Evolutionary conservation across 805 yeast species (phyloP).

Genomic region (Ogataea saltuana): DNA sequence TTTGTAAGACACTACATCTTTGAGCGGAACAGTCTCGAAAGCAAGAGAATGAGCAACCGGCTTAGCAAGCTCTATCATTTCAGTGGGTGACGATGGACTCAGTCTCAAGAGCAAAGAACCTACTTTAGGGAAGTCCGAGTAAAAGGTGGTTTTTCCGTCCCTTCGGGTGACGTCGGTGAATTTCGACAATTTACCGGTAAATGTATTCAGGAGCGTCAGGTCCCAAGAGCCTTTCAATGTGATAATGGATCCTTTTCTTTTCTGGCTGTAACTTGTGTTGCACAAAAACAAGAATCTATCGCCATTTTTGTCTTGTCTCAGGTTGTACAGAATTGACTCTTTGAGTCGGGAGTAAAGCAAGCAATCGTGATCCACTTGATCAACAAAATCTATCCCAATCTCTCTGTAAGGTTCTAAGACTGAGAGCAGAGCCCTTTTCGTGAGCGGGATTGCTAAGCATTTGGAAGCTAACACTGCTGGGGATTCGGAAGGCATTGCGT

Average conservation of each 20-base stretch:
- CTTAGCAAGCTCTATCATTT: background rate
- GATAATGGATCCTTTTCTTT: conserved; percentile 7
- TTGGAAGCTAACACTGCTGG: conserved; percentile 1
- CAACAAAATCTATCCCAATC: conserved; percentile 9
- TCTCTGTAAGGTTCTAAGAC: conserved; percentile 11
- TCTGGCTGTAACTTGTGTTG: conserved; percentile 10
- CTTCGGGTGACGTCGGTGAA: conserved; percentile 5
- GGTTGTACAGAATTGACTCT: conserved; percentile 10
- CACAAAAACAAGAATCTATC: conserved; percentile 10
- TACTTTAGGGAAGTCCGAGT: conserved; percentile 10
- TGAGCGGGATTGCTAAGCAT: conserved; percentile 8
- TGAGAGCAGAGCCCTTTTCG: conserved; percentile 9
- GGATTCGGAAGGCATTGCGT: conserved; percentile 4
- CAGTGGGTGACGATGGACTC: conserved; percentile 2
- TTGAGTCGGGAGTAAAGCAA: conserved; percentile 11
- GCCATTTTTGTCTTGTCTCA: conserved; percentile 11
- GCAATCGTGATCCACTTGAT: conserved; percentile 11
- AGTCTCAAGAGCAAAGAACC: conserved; percentile 11
- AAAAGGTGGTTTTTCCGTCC: conserved; percentile 7
- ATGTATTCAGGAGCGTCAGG: conserved; percentile 8
- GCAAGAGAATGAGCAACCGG: background rate
- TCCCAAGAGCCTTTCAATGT: conserved; percentile 14
- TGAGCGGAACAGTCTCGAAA: background rate
- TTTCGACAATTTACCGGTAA: conserved; percentile 3
- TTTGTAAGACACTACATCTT: conserved; percentile 4